Evolutionary conservation across 2,329 filamentous ascomycete species (phyloP), one percentile per base, ranked within the genome.

Genomic region (Scleromitrula shiraiana): DNA sequence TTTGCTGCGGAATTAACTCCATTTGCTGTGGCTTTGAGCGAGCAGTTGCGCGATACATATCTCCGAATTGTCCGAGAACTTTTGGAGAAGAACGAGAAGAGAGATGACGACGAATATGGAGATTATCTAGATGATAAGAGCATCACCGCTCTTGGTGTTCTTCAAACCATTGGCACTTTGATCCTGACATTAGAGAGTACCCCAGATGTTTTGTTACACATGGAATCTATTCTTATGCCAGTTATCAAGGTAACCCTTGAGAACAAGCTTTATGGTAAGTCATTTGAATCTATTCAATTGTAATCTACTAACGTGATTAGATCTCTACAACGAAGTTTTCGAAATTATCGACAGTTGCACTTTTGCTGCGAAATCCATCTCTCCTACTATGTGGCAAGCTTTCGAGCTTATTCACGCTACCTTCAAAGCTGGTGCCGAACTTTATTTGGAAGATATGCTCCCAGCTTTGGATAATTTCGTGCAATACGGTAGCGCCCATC

Each of bases 331-430:
- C 65, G 93, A 98, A 65, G 82, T 97, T 5, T 98, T 98, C 59
- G 93, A 98, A 69, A 98, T 98, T 60, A 95, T 98, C 59, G 93
- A 98, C 67, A 96, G 89, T 74, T 98, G 93, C 74, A 98, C 93
- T 7, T 98, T 97, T 65, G 88, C 93, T 9, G 91, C 93, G 53
- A 98, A 97, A 74, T 79, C 80, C 50, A 97, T 98, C 58, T 96
- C 93, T 1, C 81, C 85, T 8, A 95, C 88, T 35, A 98, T 98
- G 93, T 98, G 93, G 93, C 83, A 91, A 68, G 91, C 93, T 2
- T 98, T 98, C 65, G 90, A 95, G 70, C 77, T 97, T 37, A 94
- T 98, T 54, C 91, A 97, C 69, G 81, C 87, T 56, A 96, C 91
- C 1, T 98, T 98, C 75, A 97, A 97, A 71, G 86, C 88, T 50